phyloP scores from a whole-genome alignment of 139 green algal genomes.

The Axilococcus clingmanii region DNA sequence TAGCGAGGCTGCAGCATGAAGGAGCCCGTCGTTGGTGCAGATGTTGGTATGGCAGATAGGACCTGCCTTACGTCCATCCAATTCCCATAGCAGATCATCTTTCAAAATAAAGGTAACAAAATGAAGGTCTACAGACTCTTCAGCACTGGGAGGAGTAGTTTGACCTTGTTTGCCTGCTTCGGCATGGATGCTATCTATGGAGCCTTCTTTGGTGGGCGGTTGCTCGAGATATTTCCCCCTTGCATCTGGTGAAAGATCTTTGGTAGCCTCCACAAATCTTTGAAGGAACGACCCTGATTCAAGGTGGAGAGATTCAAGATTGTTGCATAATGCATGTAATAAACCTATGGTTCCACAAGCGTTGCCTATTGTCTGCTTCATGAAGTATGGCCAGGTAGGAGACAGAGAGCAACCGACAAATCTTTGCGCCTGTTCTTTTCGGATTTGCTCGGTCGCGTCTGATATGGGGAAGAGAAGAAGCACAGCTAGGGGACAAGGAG shows the following conservation, averaged over 20 bases:
- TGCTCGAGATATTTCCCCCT: constrained; percentile 68
- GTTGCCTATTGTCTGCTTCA: constrained; percentile 93
- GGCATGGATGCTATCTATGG: constrained; percentile 81
- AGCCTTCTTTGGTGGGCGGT: constrained; percentile 53
- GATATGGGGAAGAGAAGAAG: constrained; percentile 84
- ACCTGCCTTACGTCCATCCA: constrained; percentile 65
- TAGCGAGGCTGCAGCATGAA: constrained; percentile 51
- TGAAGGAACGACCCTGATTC: constrained; percentile 55
- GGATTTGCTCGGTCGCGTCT: constrained; percentile 33
- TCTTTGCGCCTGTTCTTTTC: constrained; percentile 16
- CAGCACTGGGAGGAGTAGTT: constrained; percentile 44
- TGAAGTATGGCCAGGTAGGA: no score
- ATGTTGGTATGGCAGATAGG: constrained; percentile 65
- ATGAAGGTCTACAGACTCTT: constrained; percentile 77
- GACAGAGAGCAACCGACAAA: constrained; percentile 13
- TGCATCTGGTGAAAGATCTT: constrained; percentile 40
- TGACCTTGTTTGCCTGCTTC: constrained; percentile 55
- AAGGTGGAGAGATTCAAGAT: constrained; percentile 4
- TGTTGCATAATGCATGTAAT: constrained; percentile 58
- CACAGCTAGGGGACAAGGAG: constrained; percentile 65
- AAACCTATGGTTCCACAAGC: constrained; percentile 91
- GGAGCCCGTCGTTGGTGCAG: constrained; percentile 31
- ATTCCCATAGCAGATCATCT: constrained; percentile 64
- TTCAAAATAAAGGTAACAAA: constrained; percentile 75
- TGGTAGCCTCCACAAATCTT: constrained; percentile 52